Evolutionary conservation across 2,329 filamentous ascomycete species (phyloP).

Genomic region (Fusarium goolgardi): DNA sequence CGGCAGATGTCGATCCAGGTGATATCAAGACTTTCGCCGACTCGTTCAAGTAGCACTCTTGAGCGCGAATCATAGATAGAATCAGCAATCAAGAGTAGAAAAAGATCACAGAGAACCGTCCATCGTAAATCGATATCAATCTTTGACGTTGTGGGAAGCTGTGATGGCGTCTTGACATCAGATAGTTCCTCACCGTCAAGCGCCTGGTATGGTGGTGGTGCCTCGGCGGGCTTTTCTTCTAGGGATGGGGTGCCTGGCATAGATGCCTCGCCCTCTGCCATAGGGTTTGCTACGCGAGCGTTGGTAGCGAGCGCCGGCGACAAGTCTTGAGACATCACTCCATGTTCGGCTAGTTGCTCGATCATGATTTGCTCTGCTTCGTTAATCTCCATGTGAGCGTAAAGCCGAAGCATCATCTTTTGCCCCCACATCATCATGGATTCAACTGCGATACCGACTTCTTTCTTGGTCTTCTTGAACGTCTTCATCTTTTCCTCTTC

Average conservation of each 20-base stretch:
- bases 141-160: constrained; percentile 82
- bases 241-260: constrained; percentile 40
- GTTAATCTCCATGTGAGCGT: constrained; percentile 96
- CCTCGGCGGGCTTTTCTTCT: constrained; percentile 62
- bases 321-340: constrained; percentile 85
- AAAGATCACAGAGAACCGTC: constrained; percentile 96
- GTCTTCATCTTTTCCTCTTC: constrained; percentile 72
- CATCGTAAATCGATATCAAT: constrained; percentile 96
- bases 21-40: constrained; percentile 83
- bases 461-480: constrained; percentile 77
- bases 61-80: constrained; percentile 93
- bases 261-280: constrained; percentile 64
- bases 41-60: constrained; percentile 82
- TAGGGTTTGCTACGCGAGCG: constrained; percentile 90
- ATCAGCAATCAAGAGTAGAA: constrained; percentile 95
- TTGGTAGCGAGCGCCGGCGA: constrained; percentile 91
- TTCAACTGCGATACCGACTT: constrained; percentile 76
- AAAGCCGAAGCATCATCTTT: constrained; percentile 96
- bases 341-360: constrained; percentile 93
- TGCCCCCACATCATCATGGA: constrained; percentile 95
- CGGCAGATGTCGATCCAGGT: constrained; percentile 93
- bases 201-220: constrained; percentile 70
- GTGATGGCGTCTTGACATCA: constrained; percentile 82
- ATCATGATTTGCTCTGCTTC: constrained; percentile 97
- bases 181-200: constrained; percentile 77